Evolutionary conservation across 2,329 filamentous ascomycete species (phyloP).

Genomic region (Kalaharituber pfeilii): DNA sequence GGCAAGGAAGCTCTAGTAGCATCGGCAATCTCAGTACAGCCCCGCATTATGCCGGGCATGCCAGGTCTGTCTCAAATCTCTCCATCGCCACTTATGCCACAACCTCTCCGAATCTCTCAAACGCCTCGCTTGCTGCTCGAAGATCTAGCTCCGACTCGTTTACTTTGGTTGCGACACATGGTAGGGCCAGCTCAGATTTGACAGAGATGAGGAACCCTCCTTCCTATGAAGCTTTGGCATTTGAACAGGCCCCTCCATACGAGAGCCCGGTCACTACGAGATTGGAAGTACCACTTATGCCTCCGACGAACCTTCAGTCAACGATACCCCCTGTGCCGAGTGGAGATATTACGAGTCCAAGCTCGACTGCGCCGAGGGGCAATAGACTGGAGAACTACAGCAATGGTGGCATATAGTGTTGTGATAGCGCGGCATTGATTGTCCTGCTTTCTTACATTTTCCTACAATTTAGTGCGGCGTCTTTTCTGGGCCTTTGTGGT

Average conservation of each 20-base stretch:
- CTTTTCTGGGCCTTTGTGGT: no score
- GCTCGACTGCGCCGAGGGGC: background rate
- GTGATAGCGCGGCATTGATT: slow-evolving; percentile 13
- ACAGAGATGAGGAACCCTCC: background rate
- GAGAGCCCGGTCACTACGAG: background rate
- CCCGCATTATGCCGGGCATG: background rate
- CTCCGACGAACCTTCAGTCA: background rate
- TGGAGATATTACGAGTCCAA: background rate
- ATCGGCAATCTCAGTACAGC: background rate
- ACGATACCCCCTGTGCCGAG: background rate
- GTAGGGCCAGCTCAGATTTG: background rate
- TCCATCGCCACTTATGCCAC: background rate
- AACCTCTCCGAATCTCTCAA: background rate
- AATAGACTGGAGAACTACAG: background rate
- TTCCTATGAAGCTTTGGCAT: background rate
- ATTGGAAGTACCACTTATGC: background rate
- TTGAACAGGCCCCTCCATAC: background rate
- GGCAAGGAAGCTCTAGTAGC: background rate
- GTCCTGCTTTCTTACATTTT: slow-evolving; percentile 7
- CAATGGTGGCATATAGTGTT: background rate
- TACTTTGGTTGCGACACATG: background rate
- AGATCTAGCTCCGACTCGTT: background rate
- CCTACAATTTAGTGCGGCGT: slow-evolving; percentile 12
- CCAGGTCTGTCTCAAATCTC: background rate
- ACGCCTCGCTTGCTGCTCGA: background rate